Evolutionary conservation across 2,329 filamentous ascomycete species (phyloP), one percentile per base, ranked within the genome.

Genomic region (Fusarium decemcellulare): DNA sequence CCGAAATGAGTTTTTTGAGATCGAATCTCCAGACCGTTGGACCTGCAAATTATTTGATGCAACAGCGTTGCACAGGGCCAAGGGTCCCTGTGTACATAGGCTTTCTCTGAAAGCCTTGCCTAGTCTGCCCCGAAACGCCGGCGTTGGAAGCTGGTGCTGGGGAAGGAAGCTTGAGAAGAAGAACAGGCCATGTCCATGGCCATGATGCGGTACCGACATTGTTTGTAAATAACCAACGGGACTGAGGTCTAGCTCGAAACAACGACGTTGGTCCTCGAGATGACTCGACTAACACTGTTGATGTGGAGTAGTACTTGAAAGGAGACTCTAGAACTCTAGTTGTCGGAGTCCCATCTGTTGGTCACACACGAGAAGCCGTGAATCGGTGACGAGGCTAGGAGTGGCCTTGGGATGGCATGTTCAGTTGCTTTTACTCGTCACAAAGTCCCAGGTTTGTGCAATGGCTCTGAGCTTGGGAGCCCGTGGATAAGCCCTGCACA

Each of bases 41-140:
- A n/a, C n/a, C 52, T 23, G 29, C 40, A 37, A 36, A 51, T 39
- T 29, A 27, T 7, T 32, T 39, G 32, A 51, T 39, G 48, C 48
- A 39, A 37, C 37, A 34, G 42, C 43, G 32, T 48, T 14, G 36
- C 18, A 40, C 16, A 32, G 46, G 23, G 47, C 50, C 18, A 44
- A 23, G 23, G 18, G 40, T 36, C 58, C 57, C 39, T 44, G 54
- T 27, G 30, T 27, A 27, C 32, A 34, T n/a, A 52, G 32, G 54
- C 55, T 42, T 36, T 42, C 50, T 36, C 40, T 57, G 59, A 56
- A 59, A 53, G 61, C 50, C 50, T 52, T 61, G 59, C 23, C 59
- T 52, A 60, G 32, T 39, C 27, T 50, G 40, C 23, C 34, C 34
- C 62, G 68, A 71, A 73, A 72, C 68, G 52, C 60, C 44, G 67